A percentile compares a stretch with the other conserved stretches of the same genome.
Evolutionary conservation across 805 yeast species (phyloP).

Genomic region (Schizosaccharomyces cryophilus): DNA sequence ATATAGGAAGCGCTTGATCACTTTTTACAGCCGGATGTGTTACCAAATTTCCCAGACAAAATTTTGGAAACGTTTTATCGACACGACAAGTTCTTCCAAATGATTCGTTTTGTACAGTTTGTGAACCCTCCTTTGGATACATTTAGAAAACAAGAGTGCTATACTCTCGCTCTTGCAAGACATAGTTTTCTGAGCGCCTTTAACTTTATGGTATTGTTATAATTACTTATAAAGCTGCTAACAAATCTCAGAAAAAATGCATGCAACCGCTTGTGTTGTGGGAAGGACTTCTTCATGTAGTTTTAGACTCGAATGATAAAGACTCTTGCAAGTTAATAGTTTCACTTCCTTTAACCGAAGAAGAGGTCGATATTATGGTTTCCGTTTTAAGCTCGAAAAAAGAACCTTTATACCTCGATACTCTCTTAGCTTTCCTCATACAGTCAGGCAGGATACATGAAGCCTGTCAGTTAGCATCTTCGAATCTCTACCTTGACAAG

Average conservation of each 20-base stretch:
- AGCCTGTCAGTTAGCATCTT: not conserved
- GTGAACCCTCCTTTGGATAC: not conserved
- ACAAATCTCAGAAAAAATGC: not conserved
- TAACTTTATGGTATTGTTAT: not conserved
- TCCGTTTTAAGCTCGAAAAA: not conserved
- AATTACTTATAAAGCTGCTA: not conserved
- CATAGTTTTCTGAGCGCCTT: not conserved
- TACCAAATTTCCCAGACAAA: constrained; percentile 1
- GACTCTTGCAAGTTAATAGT: not conserved
- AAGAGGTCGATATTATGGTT: not conserved
- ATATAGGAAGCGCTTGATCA: not conserved
- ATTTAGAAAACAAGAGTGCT: not conserved
- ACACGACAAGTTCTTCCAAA: not conserved
- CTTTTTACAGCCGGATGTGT: not conserved
- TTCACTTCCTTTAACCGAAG: not conserved
- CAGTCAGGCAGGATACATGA: not conserved
- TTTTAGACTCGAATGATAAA: not conserved
- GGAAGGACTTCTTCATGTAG: not conserved
- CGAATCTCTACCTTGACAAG: too few relatives aligned
- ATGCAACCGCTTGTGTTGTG: not conserved
- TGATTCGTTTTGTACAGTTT: not conserved
- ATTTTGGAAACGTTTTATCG: not conserved
- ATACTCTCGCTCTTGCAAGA: not conserved
- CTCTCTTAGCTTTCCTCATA: not conserved
- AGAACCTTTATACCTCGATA: not conserved